Base-by-base conservation (phyloP, 78 protist species). In the Dictyostelium citrinum region DNA sequence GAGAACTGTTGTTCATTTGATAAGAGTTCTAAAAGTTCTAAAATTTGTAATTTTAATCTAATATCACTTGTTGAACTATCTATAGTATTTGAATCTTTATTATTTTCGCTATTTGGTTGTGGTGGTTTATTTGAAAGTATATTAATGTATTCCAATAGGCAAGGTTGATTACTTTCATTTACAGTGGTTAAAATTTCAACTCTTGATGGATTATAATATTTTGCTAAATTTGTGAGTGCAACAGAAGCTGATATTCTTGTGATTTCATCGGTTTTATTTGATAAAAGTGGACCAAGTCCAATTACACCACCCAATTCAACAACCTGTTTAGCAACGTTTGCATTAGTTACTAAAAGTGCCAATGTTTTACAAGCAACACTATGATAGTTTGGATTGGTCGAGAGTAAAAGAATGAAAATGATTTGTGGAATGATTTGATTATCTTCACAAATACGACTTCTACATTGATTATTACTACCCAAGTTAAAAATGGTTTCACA, bases 401-500 rank as follows among this genome's bases (percentile, higher is more conserved):
- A 22, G 22, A 86, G 80, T 2, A 86, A 60, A 10, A 86, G 60
- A 77, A 51, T 68, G 33, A 77, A 45, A 10, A 86, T 67, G 31
- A 43, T 41, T 78, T 78, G 83, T 39, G 77, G 82, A 70, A 77
- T 55, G 1, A 86, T 60, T 24, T 60, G 74, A 17, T 64, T 31
- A 41, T 74, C 80, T 14, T 86, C 80, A 29, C 83, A 74, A 77
- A 86, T 86, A 11, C 12, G 7, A 22, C 68, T 1, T 29, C 92
- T 43, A 61, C 92, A 86, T 29, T 61, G 84, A 20, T 10, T 39
- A 43, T 86, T 86, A 22, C 83, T 75, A 17, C 76, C 72, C 3
- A 86, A 49, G 29, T 86, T 86, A 49, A 41, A 86, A 11, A 86
- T 77, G 8, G 92, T 86, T 45, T 86, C 92, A 7, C 92, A 86